Percentiles rank a stretch among this genome's conserved stretches.
phyloP scores from a whole-genome alignment of 345 rosid species.

The Acer negundo region DNA sequence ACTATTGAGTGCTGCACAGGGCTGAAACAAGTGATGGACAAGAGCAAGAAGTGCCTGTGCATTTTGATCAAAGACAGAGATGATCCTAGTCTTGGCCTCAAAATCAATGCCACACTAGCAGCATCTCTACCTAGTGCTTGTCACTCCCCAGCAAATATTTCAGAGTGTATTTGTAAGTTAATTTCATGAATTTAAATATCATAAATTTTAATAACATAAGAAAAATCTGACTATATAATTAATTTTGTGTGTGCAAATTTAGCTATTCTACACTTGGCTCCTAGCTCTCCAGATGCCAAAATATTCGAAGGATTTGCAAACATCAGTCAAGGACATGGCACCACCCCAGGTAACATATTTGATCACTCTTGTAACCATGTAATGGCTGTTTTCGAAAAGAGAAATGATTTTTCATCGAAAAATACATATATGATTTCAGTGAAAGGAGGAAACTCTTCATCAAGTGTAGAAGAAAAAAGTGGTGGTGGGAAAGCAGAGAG shows the following conservation, averaged over 20 bases:
- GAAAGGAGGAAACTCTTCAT: conserved; percentile 29
- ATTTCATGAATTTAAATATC: not conserved
- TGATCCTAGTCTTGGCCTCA: conserved; percentile 74
- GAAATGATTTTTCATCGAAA: not conserved
- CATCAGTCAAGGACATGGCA: conserved; percentile 27
- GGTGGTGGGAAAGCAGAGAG: conserved; percentile 34
- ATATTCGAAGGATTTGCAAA: conserved; percentile 57
- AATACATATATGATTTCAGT: not conserved
- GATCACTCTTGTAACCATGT: no score
- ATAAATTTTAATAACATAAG: not conserved
- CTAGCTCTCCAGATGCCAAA: conserved; percentile 67
- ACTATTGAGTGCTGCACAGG: conserved; percentile 77
- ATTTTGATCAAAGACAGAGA: conserved; percentile 65
- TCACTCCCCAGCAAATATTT: conserved; percentile 45
- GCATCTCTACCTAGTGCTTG: conserved; percentile 64
- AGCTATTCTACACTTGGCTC: conserved; percentile 68
- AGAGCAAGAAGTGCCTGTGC: conserved; percentile 74
- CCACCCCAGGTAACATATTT: conserved; percentile 33
- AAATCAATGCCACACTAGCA: conserved; percentile 62
- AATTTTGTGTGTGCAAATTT: conserved; percentile 14
- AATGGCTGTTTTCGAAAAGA: not conserved
- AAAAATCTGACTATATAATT: not conserved
- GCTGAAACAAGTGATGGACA: conserved; percentile 51
- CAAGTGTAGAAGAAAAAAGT: conserved; percentile 37
- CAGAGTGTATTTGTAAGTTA: conserved; percentile 63